Evolutionary conservation across 1,139 yeast species (phyloP), one percentile per base, ranked within the genome.

Genomic region (Geotrichum restrictum): DNA sequence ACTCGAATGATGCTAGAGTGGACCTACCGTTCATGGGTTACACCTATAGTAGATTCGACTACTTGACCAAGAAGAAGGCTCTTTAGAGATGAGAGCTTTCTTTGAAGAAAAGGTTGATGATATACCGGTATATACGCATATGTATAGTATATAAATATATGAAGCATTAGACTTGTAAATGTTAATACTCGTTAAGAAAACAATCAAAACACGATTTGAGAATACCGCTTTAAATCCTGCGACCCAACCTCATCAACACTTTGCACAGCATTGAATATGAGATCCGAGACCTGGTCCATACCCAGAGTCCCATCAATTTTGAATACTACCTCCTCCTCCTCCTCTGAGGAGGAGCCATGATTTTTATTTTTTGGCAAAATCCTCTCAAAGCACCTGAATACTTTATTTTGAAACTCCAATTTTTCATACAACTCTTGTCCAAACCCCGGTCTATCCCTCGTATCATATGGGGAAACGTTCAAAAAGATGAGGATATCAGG

Each of bases 11-110:
- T 64, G 95, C 87, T 60, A 75, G 76, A 54, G 94, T 86, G 64
- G 97, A 91, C 62, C 74, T 93, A 66, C 98, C 98, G 49, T 93
- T 93, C 68, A 93, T 93, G 65, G 98, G 98, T 1, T 93, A 93
- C 72, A 93, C 98, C 0, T 93, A 88, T 68, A 87, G 96, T 40
- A 77, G 98, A 63, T 93, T 93, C 68, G 98, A 89, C 70, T 88
- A 89, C 67, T 76, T 91, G 57, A 89, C 98, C 1, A 75, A 89
- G 62, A 88, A 88, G 69, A 88, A 88, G 69, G 96, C 95, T 6
- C 69, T 88, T 55, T 84, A 73, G 54, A 39, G 3, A 48, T 2
- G 4, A 13, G 21, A n/a, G n/a, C n/a, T n/a, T n/a, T n/a, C n/a
- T n/a, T n/a, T n/a, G n/a, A n/a, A n/a, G n/a, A 22, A 7, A 31